These are phyloP conservation scores for Malassezia vespertilionis DNA, from an alignment of 1,284 basidiomycete species.

Conservation along the genomic window DNA sequence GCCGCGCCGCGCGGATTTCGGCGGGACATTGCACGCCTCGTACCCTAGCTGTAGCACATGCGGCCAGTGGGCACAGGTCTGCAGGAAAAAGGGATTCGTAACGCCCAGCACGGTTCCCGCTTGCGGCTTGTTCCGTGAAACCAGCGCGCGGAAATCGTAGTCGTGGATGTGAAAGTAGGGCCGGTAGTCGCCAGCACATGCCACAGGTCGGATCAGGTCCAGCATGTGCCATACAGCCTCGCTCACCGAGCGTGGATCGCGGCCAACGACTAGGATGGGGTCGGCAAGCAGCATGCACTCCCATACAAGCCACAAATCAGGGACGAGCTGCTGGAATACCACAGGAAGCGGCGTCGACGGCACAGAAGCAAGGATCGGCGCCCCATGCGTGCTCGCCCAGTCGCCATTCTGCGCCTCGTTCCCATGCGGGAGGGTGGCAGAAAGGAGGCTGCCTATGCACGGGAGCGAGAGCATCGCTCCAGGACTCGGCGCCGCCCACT, in stretches of 20 bases:
- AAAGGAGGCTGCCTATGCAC: constrained; percentile 27
- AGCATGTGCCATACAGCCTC: constrained; percentile 56
- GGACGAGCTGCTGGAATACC: constrained; percentile 50
- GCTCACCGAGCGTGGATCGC: constrained; percentile 72
- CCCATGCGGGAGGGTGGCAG: constrained; percentile 32
- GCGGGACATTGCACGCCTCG: neutral
- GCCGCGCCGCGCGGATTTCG: neutral
- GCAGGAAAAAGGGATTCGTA: constrained; percentile 87
- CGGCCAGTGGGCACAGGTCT: constrained; percentile 80
- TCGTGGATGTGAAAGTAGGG: constrained; percentile 96
- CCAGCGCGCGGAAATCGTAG: constrained; percentile 62
- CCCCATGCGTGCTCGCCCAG: constrained; percentile 1
- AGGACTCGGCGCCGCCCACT: constrained; percentile 32
- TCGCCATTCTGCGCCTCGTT: constrained; percentile 33
- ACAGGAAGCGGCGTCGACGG: constrained; percentile 53
- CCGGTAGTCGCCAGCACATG: constrained; percentile 70
- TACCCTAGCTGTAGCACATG: constrained; percentile 60
- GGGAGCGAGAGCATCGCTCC: constrained; percentile 34
- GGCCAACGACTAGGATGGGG: constrained; percentile 77
- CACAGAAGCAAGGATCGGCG: constrained; percentile 66
- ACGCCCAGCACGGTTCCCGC: constrained; percentile 75
- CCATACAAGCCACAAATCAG: constrained; percentile 64
- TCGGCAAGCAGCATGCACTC: constrained; percentile 59
- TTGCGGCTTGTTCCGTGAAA: constrained; percentile 73
- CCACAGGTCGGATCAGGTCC: constrained; percentile 77